Evolutionary conservation across 768 basidiomycete genomes (phyloP), one percentile per base, ranked within the genome.

Genomic region (Boletus edulis): DNA sequence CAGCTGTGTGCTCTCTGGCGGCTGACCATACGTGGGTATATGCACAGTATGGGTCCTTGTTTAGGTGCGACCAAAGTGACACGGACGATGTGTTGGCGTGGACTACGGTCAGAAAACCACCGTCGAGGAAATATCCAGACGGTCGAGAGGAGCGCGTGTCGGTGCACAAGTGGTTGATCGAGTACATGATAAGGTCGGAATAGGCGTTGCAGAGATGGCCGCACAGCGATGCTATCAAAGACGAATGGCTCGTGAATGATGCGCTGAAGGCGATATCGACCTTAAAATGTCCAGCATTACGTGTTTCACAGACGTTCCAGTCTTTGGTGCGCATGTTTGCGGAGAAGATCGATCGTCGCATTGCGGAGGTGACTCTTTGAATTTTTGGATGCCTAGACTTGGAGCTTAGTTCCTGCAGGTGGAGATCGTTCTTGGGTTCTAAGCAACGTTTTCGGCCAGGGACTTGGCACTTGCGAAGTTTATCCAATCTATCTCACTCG

Each of bases 141-240:
- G 53, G 60, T 17, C 54, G 54, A 44, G 3, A 8, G 22, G 52
- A 56, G 27, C 0, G 0, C 1, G 8, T 51, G 12, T 15, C 14
- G 1, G 51, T 54, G 44, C 58, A 65, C 31, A 34, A 0, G 1
- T 66, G 57, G 63, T 64, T 60, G 63, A 0, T 38, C 1, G 41
- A 59, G 14, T 65, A 59, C 18, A 57, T 57, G 61, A 57, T 7
- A 18, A 60, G 49, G 49, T 54, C 61, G 17, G 38, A 52, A 42
- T 6, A 9, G 0, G 55, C 39, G 1, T 14, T 66, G 49, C 52
- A 38, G 29, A 42, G 29, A 38, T 31, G 18, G 7, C 55, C 61
- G 13, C 18, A 20, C 0, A 35, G 52, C 1, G 12, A 48, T 2
- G 29, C 22, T 7, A 52, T 63, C 5, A 60, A 49, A 20, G 49